phyloP scores from a whole-genome alignment of 2,329 filamentous ascomycete species.

The Monilinia laxa region DNA sequence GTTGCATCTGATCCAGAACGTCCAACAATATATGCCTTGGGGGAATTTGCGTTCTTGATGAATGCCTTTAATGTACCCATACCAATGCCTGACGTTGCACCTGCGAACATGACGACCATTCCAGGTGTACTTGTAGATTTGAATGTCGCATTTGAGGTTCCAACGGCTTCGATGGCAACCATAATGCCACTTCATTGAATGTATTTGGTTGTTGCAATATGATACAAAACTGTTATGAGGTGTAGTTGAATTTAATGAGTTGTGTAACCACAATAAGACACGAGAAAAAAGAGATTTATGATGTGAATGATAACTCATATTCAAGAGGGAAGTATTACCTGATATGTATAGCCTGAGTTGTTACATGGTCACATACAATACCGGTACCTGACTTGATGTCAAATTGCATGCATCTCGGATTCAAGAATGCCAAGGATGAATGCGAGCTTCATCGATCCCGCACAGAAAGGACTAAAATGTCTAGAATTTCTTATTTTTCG shows the following conservation, averaged over 20 bases:
- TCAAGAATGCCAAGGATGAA: constrained; percentile 10
- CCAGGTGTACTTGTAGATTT: constrained; percentile 35
- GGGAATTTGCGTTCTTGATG: constrained; percentile 43
- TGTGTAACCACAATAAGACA: background rate
- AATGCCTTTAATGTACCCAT: constrained; percentile 50
- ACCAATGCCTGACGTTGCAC: constrained; percentile 57
- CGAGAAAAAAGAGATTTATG: background rate
- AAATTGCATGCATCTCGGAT: constrained; percentile 9
- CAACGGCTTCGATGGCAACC: constrained; percentile 40
- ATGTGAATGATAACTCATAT: constrained; percentile 1
- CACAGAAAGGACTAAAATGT: background rate
- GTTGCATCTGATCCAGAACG: constrained; percentile 42
- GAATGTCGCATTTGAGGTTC: constrained; percentile 44
- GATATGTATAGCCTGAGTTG: background rate
- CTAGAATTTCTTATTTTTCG: too few species aligned
- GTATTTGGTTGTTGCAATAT: background rate
- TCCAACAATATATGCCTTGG: constrained; percentile 54
- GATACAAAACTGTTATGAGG: background rate
- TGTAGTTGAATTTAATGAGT: background rate
- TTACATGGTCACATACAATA: too few species aligned
- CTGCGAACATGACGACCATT: constrained; percentile 52
- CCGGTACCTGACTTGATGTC: too few species aligned
- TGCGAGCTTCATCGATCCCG: constrained; percentile 10
- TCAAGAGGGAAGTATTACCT: background rate
- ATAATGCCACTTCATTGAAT: constrained; percentile 28